These are phyloP conservation scores for Lactifluus subvellereus DNA, from an alignment of 768 basidiomycete species.

Conservation along the genomic window DNA sequence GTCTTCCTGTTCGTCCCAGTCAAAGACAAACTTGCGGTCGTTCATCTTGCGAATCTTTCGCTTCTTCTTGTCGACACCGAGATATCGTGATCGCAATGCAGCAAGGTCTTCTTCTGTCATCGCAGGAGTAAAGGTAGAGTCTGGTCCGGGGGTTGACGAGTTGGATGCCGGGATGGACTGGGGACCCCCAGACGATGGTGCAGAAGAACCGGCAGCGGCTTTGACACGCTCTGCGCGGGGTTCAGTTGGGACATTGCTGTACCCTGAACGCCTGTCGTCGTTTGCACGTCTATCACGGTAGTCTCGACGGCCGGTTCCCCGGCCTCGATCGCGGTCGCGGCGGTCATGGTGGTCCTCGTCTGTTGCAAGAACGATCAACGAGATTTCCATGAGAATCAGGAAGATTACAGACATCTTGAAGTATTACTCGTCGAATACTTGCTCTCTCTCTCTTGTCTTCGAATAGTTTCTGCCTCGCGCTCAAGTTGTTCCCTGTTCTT, in stretches of 20 bases:
- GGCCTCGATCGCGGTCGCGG: constrained; percentile 26
- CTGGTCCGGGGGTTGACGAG: constrained; percentile 33
- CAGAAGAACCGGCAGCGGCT: constrained; percentile 36
- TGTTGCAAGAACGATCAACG: constrained; percentile 22
- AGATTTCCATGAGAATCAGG: constrained; percentile 6
- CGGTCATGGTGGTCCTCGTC: constrained; percentile 37
- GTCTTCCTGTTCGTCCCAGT: constrained; percentile 97
- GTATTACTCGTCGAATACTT: constrained; percentile 36
- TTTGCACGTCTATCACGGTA: constrained; percentile 38
- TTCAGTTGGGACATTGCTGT: constrained; percentile 71
- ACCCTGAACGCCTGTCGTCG: constrained; percentile 36
- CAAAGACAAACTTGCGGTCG: constrained; percentile 97
- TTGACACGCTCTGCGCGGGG: constrained; percentile 73
- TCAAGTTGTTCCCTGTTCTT: constrained; percentile 69
- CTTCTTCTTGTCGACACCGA: constrained; percentile 92
- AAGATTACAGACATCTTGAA: constrained; percentile 37
- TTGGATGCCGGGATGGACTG: constrained; percentile 20
- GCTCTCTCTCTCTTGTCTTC: constrained; percentile 42
- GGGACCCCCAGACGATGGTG: constrained; percentile 41
- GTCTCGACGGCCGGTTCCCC: constrained; percentile 29
- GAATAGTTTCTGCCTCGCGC: constrained; percentile 61
- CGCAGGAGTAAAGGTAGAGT: constrained; percentile 45
- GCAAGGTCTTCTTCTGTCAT: constrained; percentile 78
- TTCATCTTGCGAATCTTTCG: constrained; percentile 92
- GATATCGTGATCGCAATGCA: constrained; percentile 86